phyloP scores from a whole-genome alignment of 768 basidiomycete genomes.

The Amanita subjunquillea region DNA sequence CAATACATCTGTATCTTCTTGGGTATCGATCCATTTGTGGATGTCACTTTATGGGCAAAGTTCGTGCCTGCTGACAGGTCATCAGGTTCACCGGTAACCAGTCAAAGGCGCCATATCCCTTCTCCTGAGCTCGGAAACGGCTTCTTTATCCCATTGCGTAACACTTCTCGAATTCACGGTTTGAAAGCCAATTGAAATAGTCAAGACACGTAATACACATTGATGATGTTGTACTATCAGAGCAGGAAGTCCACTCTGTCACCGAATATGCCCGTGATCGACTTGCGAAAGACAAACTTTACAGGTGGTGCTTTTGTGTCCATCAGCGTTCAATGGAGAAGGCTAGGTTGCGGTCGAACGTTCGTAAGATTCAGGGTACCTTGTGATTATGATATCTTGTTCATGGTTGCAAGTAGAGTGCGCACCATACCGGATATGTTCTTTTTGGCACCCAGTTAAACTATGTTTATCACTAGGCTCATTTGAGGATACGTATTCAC shows the following conservation, averaged over 20 bases:
- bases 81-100: slow-evolving; percentile 1
- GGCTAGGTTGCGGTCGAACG: slow-evolving; percentile 29
- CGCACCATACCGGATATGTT: slow-evolving; percentile 14
- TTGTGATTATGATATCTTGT: neutral
- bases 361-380: slow-evolving; percentile 33
- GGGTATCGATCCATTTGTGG: slow-evolving; percentile 4
- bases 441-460: slow-evolving; percentile 21
- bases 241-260: neutral
- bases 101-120: neutral
- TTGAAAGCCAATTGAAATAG: neutral
- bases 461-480: slow-evolving; percentile 16
- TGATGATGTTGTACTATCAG: neutral
- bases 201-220: neutral
- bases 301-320: neutral
- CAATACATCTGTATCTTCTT: slow-evolving; percentile 7
- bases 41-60: slow-evolving; percentile 3
- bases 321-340: slow-evolving; percentile 10
- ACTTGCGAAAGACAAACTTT: neutral
- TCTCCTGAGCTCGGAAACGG: neutral
- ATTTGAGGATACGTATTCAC: slow-evolving; percentile 8
- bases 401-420: slow-evolving; percentile 5
- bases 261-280: neutral
- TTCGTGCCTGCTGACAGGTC: slow-evolving; percentile 2
- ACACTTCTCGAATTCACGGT: neutral
- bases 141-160: neutral